Conservation (phyloP, 2,329 filamentous ascomycete species). For the Epichloe hybrida region DNA sequence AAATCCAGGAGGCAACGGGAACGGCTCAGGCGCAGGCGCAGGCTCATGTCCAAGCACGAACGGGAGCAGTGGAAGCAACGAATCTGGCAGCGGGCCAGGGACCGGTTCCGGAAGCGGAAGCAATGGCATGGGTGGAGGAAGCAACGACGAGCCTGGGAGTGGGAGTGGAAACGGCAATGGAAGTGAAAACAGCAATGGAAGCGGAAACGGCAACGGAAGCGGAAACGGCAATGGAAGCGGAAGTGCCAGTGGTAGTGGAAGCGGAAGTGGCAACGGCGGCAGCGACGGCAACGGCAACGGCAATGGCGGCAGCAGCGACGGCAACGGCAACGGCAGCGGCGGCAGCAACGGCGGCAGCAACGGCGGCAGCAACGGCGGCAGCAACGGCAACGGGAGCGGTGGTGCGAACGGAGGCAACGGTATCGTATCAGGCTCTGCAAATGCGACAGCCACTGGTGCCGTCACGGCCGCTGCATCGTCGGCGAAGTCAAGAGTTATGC, state of each 20-base stretch:
- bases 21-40: too few relatives aligned
- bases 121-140: too few relatives aligned
- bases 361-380: background rate
- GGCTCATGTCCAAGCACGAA: background rate
- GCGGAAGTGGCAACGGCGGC: too few relatives aligned
- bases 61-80: background rate
- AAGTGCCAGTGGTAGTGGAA: too few relatives aligned
- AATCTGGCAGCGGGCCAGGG: background rate
- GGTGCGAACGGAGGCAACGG: background rate
- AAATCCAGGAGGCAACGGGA: too few relatives aligned
- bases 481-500: background rate
- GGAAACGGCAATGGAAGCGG: background rate
- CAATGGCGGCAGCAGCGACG: background rate
- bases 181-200: too few relatives aligned
- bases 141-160: too few relatives aligned
- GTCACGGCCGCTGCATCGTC: background rate
- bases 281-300: too few relatives aligned
- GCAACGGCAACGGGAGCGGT: background rate
- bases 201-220: background rate
- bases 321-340: background rate
- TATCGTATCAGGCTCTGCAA: background rate
- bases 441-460: background rate
- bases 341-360: background rate
- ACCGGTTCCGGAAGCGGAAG: too few relatives aligned
- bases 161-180: background rate